A percentile compares a stretch with the other conserved stretches of the same genome.
phyloP scores from a whole-genome alignment of 148 eudicot genomes.

The Gaultheria prostrata region DNA sequence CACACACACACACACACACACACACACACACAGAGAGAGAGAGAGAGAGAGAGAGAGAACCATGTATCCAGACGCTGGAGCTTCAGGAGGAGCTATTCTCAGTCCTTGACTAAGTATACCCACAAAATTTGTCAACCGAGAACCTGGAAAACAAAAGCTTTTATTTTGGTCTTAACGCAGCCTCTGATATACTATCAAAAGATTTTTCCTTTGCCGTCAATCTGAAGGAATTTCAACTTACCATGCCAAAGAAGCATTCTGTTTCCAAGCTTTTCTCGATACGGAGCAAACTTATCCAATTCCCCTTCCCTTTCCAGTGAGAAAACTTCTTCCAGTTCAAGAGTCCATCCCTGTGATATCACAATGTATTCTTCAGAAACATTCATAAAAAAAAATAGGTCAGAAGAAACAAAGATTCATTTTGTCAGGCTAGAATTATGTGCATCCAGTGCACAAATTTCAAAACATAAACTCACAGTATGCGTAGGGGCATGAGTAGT shows the following conservation, averaged over 20 bases:
- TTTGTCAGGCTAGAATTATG: slow-evolving; percentile 5
- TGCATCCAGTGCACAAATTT: not conserved
- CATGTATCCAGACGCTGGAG: slow-evolving; percentile 99
- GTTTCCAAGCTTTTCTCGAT: slow-evolving; percentile 80
- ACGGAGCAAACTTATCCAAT: slow-evolving; percentile 69
- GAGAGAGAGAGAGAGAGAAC: slow-evolving; percentile 39
- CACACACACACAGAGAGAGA: not conserved
- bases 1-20: too few relatives aligned
- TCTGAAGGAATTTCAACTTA: slow-evolving; percentile 19
- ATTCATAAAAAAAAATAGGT: not conserved
- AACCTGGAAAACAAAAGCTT: slow-evolving; percentile 48
- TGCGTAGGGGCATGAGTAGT: slow-evolving; percentile 99
- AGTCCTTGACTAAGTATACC: slow-evolving; percentile 98
- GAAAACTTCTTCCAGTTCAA: slow-evolving; percentile 93
- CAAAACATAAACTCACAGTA: slow-evolving; percentile 50
- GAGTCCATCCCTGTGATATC: slow-evolving; percentile 67
- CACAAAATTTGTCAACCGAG: slow-evolving; percentile 93
- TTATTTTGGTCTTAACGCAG: not conserved
- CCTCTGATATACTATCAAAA: not conserved
- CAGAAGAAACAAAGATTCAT: slow-evolving; percentile 7
- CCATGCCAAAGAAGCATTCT: slow-evolving; percentile 99
- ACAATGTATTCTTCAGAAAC: not conserved
- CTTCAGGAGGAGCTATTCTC: slow-evolving; percentile 98
- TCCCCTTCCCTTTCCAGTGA: slow-evolving; percentile 87
- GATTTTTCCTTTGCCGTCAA: not conserved